Evolutionary conservation across 257 asterid species (phyloP).

Genomic region (Solanum appendiculatum): DNA sequence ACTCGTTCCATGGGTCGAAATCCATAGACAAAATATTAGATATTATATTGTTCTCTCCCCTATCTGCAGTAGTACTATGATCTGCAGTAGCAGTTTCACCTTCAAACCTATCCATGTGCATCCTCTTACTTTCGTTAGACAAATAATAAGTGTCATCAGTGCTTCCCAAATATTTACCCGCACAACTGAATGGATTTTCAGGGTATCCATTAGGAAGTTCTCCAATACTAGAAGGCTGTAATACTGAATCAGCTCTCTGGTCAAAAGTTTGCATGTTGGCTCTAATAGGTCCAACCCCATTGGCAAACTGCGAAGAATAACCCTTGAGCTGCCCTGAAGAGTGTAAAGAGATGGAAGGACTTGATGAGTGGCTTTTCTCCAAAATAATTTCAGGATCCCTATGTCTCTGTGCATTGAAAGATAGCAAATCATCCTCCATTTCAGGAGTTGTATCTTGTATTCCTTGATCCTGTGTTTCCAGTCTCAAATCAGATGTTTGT

Average conservation of each 20-base stretch:
- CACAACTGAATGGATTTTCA: constrained; percentile 22
- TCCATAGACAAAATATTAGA: constrained; percentile 80
- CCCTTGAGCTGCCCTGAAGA: constrained; percentile 25
- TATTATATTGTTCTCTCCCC: constrained; percentile 85
- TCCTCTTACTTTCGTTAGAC: constrained; percentile 26
- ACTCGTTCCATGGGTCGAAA: constrained; percentile 68
- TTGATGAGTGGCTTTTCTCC: constrained; percentile 19
- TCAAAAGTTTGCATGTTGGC: constrained; percentile 37
- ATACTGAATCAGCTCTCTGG: constrained; percentile 29
- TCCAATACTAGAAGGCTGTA: constrained; percentile 34
- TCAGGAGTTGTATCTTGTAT: constrained; percentile 20
- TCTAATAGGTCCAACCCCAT: constrained; percentile 20
- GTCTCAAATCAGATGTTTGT: constrained; percentile 20
- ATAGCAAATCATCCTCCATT: constrained; percentile 48
- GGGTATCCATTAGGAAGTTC: constrained; percentile 23
- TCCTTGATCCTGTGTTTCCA: constrained; percentile 14
- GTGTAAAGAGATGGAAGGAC: constrained; percentile 24
- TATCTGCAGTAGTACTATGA: constrained; percentile 16
- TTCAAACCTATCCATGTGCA: constrained; percentile 36
- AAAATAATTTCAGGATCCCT: constrained; percentile 48
- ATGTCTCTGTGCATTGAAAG: constrained; percentile 50
- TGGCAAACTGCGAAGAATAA: constrained; percentile 23
- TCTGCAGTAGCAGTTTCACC: constrained; percentile 24
- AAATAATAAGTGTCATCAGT: constrained; percentile 23
- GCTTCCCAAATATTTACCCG: constrained; percentile 17